Evolutionary conservation across 2,329 filamentous ascomycete species (phyloP).

Genomic region (Leptographium flavum): DNA sequence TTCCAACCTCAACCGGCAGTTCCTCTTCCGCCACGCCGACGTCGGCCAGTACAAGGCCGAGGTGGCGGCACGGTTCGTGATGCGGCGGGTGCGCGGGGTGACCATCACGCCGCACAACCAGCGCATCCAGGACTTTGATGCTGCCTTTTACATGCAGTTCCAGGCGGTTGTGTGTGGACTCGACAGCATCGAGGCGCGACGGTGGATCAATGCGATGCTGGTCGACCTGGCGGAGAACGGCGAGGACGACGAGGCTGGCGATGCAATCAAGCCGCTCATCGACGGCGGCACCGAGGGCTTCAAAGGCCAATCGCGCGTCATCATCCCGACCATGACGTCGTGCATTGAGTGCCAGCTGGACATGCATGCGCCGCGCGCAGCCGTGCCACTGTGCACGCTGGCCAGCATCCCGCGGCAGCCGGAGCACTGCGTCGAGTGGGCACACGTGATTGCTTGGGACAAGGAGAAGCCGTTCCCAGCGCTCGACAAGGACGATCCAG

Average conservation of each 20-base stretch:
- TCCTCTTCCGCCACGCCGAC: conserved; percentile 82
- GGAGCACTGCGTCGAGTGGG: conserved; percentile 98
- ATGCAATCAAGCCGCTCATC: conserved; percentile 83
- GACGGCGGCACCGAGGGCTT: conserved; percentile 96
- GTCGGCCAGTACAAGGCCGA: conserved; percentile 91
- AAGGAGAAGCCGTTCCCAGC: conserved; percentile 66
- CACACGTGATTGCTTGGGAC: conserved; percentile 95
- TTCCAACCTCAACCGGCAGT: conserved; percentile 94
- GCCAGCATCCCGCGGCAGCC: conserved; percentile 93
- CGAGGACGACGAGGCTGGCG: conserved; percentile 34
- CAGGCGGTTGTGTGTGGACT: conserved; percentile 85
- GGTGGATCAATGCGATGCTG: conserved; percentile 95
- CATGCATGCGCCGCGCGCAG: conserved; percentile 95
- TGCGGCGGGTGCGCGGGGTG: conserved; percentile 77
- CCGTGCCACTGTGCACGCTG: conserved; percentile 89
- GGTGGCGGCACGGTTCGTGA: conserved; percentile 82
- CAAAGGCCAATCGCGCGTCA: conserved; percentile 89
- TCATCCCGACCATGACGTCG: conserved; percentile 81
- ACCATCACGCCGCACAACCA: conserved; percentile 88
- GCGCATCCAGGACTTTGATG: conserved; percentile 92
- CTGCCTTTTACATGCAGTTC: conserved; percentile 95
- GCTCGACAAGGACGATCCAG: conserved; percentile 90
- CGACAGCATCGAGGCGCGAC: conserved; percentile 92
- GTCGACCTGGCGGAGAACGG: conserved; percentile 79
- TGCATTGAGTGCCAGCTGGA: conserved; percentile 98